A percentile compares a stretch with the other conserved stretches of the same genome.
Evolutionary conservation across 148 eudicot species (phyloP).

Genomic region (Silene uniflora): DNA sequence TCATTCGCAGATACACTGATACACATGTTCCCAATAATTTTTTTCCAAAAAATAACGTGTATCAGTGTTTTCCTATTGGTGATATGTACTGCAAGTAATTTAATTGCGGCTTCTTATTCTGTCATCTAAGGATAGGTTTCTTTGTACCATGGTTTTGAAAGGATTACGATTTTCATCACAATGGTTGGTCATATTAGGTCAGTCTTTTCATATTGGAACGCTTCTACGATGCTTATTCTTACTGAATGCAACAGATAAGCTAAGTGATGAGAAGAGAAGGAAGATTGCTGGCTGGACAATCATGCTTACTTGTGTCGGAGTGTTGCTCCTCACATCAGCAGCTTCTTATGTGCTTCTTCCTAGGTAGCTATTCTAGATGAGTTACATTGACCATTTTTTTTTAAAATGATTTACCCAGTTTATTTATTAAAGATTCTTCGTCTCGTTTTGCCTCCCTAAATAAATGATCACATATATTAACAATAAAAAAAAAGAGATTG

Average conservation of each 20-base stretch:
- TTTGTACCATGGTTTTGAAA: no score
- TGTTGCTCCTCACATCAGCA: constrained; percentile 45
- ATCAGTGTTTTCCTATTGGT: background rate
- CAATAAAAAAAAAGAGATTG: background rate
- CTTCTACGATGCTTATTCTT: background rate
- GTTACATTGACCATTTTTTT: background rate
- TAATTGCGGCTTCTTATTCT: no score
- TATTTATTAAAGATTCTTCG: background rate
- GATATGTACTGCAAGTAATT: no score
- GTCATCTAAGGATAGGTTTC: background rate
- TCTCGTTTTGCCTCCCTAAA: background rate
- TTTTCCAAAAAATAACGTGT: no score
- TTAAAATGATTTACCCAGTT: background rate
- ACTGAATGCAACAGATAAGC: constrained; percentile 26
- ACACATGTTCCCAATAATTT: no score
- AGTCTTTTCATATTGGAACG: background rate
- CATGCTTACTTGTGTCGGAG: constrained; percentile 39
- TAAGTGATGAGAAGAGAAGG: constrained; percentile 33
- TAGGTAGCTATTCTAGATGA: constrained; percentile 24
- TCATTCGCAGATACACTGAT: background rate
- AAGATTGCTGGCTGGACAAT: constrained; percentile 53
- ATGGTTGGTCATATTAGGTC: constrained; percentile 1
- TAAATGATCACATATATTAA: background rate
- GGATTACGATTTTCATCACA: background rate
- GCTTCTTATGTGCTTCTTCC: constrained; percentile 44